phyloP scores from a whole-genome alignment of 139 green algal genomes.

The Ulvella scutata region DNA sequence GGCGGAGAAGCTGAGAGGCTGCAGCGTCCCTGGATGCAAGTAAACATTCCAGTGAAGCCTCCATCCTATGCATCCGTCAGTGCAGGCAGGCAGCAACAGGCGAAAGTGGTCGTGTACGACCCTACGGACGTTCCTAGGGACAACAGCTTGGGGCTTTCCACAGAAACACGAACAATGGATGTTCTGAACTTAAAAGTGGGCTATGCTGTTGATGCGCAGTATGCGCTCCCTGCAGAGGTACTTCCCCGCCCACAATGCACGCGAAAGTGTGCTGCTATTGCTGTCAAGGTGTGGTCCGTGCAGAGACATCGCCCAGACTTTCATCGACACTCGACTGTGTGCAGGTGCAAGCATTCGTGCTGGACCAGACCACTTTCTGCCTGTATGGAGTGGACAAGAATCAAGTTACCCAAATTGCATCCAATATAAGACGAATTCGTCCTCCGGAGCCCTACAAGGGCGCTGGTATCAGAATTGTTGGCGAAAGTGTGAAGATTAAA shows the following conservation, averaged over 20 bases:
- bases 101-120: neutral
- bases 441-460: conserved; percentile 93
- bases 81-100: neutral
- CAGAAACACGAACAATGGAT: neutral
- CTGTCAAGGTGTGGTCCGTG: too few species aligned
- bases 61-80: neutral
- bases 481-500: conserved; percentile 85
- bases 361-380: conserved; percentile 26
- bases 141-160: neutral
- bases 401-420: conserved; percentile 30
- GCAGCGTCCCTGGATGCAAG: neutral
- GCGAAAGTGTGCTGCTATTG: too few species aligned
- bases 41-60: neutral
- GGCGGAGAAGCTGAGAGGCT: neutral
- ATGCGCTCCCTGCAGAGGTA: neutral
- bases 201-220: neutral
- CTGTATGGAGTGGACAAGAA: conserved; percentile 32
- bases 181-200: neutral
- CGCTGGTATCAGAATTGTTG: conserved; percentile 80
- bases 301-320: too few species aligned
- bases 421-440: conserved; percentile 62
- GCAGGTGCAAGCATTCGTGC: conserved; percentile 23
- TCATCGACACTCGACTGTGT: too few species aligned
- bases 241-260: too few species aligned
- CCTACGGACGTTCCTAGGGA: neutral